Evolutionary conservation across 2,329 filamentous ascomycete species (phyloP), one percentile per base, ranked within the genome.

Genomic region (Verticillium nonalfalfae): DNA sequence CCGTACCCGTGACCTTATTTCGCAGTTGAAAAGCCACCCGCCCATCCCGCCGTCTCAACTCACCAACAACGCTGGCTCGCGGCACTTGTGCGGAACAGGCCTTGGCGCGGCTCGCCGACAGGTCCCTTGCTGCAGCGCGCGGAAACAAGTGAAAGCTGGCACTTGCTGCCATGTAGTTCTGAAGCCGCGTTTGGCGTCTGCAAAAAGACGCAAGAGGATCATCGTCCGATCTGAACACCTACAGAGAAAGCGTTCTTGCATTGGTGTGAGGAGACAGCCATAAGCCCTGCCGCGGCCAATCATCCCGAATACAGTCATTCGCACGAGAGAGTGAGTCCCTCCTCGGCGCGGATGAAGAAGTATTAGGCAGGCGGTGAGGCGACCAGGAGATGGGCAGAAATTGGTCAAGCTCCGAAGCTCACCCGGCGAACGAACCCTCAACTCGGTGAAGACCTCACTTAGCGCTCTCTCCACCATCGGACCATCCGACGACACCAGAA

Each of bases 401-500:
- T n/a, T 31, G 3, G 15, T 10, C 55, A 35, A 57, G 55, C 55
- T 57, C 55, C 55, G 55, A 57, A 57, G 55, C 55, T 57, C 55
- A 36, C 33, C 55, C 55, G 55, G 33, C 33, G 34, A 34, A 36
- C 36, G 15, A n/a, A 36, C 36, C 4, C 34, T 31, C 57, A 39
- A 58, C 45, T 58, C 57, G 57, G 57, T 50, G 57, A 58, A 58
- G 38, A 50, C 57, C 57, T 58, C 57, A 50, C 40, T 40, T 45
- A 50, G 21, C 57, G 57, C 40, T 26, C 57, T 58, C 45, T 52
- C 45, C 45, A 33, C 57, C 57, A 58, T 58, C 38, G 57, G 57
- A 58, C 57, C 57, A 58, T 58, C 26, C 57, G 31, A 58, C 57
- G 26, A 34, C 57, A 50, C 57, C 57, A 18, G 6, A 7, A 14